Evolutionary conservation across 2,329 filamentous ascomycete genomes (phyloP), one percentile per base, ranked within the genome.

Genomic region (Cladosporium sp.): DNA sequence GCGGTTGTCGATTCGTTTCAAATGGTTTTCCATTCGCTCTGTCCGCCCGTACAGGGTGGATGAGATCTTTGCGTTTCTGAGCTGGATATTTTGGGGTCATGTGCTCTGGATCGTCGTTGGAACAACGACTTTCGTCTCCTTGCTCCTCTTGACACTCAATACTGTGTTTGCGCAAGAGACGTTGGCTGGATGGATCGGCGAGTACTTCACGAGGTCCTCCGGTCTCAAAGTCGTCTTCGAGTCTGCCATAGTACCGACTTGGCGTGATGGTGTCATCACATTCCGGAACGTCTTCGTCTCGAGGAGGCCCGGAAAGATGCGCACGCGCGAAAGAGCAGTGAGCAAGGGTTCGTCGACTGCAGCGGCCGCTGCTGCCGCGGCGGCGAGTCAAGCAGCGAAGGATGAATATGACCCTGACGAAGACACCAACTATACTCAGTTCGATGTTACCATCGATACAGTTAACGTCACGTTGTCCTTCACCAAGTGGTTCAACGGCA

Each of bases 401-500:
- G 68, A 72, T 39, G 69, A 70, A 16, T 39, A 39, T 11, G 76
- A 80, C 55, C 79, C 84, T 51, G 91, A 84, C 52, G 92, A 97
- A 62, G 92, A 97, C 64, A 89, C 88, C 15, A 98, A 98, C 64
- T 98, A 97, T 67, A 96, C 91, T 0, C 93, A 98, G 59, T 98
- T 96, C 60, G 93, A 98, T 63, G 76, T 98, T 13, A 95, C 90
- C 0, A 88, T 98, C 52, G 88, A 93, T 55, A 94, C 88, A 0
- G 88, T 98, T 54, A 95, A 98, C 62, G 92, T 98, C 36, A 97
- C 92, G 0, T 69, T 98, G 20, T 98, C 93, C 0, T 97, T 98
- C 60, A 78, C 90, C n/a, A 97, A 96, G 66, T 98, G 93, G 93
- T 94, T 95, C 82, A 97, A 95, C 60, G 92, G 93, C 18, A 96